These are phyloP conservation scores for Colletotrichum scovillei DNA, from an alignment of 2,329 filamentous ascomycete genomes.

Conservation along the genomic window DNA sequence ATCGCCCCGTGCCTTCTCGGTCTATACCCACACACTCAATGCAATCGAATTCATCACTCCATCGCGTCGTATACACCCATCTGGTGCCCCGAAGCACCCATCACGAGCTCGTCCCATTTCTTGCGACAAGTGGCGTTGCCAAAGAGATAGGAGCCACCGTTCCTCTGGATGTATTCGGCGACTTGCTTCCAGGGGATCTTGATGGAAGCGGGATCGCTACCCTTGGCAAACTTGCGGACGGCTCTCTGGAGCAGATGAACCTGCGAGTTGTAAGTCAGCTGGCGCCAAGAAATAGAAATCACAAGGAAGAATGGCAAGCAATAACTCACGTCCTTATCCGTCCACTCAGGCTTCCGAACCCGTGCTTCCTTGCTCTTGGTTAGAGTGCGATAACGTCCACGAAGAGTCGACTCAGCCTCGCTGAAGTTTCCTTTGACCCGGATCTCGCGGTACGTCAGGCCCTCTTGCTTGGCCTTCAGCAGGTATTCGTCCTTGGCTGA, in stretches of 20 bases:
- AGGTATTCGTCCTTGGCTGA: constrained; percentile 59
- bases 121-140: constrained; percentile 69
- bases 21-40: neutral
- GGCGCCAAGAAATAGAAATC: no score
- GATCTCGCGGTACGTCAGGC: constrained; percentile 75
- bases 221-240: constrained; percentile 50
- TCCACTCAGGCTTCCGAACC: constrained; percentile 75
- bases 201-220: constrained; percentile 41
- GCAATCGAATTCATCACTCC: neutral
- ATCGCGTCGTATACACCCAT: neutral
- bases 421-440: constrained; percentile 62
- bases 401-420: constrained; percentile 78
- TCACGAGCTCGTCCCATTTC: constrained; percentile 62
- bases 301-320: neutral
- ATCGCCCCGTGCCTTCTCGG: neutral
- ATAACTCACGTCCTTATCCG: constrained; percentile 69
- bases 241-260: constrained; percentile 57
- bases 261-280: constrained; percentile 43
- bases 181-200: constrained; percentile 69
- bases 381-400: constrained; percentile 74
- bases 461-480: constrained; percentile 62
- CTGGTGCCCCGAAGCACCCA: constrained; percentile 6
- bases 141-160: constrained; percentile 69
- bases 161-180: constrained; percentile 60
- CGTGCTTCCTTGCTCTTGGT: constrained; percentile 72